Evolutionary conservation across 2,329 filamentous ascomycete species (phyloP).

Genomic region (Aspergillus jensenii): DNA sequence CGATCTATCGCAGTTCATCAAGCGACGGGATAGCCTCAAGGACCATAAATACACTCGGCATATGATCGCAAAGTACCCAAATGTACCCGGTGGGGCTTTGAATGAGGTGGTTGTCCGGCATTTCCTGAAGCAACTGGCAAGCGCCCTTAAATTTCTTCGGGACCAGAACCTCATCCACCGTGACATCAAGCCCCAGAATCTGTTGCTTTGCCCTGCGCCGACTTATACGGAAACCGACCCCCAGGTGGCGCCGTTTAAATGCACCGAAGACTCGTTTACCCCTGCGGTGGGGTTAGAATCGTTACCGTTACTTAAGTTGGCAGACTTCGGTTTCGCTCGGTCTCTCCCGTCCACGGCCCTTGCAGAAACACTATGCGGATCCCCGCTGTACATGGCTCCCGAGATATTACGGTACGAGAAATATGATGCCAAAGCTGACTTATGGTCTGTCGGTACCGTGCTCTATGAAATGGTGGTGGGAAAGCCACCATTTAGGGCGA

Average conservation of each 20-base stretch:
- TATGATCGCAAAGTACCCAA: constrained; percentile 92
- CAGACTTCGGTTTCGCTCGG: constrained; percentile 97
- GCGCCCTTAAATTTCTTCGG: constrained; percentile 85
- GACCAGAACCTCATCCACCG: constrained; percentile 87
- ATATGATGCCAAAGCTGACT: constrained; percentile 93
- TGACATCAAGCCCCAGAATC: constrained; percentile 96
- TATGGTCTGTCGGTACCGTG: constrained; percentile 97
- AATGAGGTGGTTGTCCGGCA: constrained; percentile 96
- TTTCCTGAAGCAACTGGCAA: constrained; percentile 91
- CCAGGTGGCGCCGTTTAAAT: constrained; percentile 69
- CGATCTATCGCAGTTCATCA: constrained; percentile 93
- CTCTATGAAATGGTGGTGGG: constrained; percentile 94
- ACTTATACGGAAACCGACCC: constrained; percentile 66
- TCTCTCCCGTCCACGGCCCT: constrained; percentile 87
- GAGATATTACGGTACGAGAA: constrained; percentile 97
- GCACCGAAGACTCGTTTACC: constrained; percentile 76
- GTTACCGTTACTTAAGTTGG: constrained; percentile 93
- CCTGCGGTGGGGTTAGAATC: constrained; percentile 79
- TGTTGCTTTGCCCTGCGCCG: constrained; percentile 81
- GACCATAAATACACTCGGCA: constrained; percentile 80
- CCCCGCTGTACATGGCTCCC: constrained; percentile 96
- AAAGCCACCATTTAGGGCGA: constrained; percentile 84
- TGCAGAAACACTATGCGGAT: constrained; percentile 94
- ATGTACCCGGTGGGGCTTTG: constrained; percentile 76
- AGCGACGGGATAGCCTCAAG: constrained; percentile 79